Evolutionary conservation across 192 early-diverging fungal genomes (phyloP), one percentile per base, ranked within the genome.

Genomic region (Coemansia sp.): DNA sequence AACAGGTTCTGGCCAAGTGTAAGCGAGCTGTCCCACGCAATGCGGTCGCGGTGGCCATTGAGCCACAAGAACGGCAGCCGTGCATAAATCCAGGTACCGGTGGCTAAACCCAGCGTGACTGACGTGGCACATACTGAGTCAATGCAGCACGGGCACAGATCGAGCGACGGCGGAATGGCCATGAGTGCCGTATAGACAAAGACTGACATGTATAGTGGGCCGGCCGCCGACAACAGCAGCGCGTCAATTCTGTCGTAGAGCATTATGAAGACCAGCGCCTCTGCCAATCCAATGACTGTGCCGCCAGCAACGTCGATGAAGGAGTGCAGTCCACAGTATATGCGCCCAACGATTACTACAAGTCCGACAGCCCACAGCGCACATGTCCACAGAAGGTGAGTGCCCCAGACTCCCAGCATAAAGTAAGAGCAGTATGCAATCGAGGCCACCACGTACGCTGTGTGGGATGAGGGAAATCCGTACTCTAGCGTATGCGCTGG

Each of bases 381-480:
- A 24, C 69, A 69, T 9, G 82, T 79, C 65, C 86, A 76, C 18
- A 86, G 22, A 30, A 70, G 16, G 1, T 66, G 43, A 9, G 40
- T 53, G 38, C 13, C 29, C 74, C 74, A 81, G 5, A 61, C 75
- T 29, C 72, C 53, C 20, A 75, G 52, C 72, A 77, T 78, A 38
- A 50, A 74, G 60, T 74, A 59, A 6, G 73, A 69, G 27, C 70
- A 63, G 8, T 86, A 82, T 8, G 89, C 68, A 6, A 90, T 87
- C 12, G 95, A 86, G n/a, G 90, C 88, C 27, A 91, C 75, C 1
- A 92, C 89, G 74, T 95, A 95, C 38, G 91, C 86, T 0, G 93
- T 89, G 66, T 98, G 95, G 1, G 92, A 92, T 3, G 92, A 94
- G 20, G 95, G 95, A 69, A 95, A 95, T 15, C 95, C 95, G 67